Conservation (phyloP, 176 grass and related monocot genomes). For the Phoenix roebelenii region DNA sequence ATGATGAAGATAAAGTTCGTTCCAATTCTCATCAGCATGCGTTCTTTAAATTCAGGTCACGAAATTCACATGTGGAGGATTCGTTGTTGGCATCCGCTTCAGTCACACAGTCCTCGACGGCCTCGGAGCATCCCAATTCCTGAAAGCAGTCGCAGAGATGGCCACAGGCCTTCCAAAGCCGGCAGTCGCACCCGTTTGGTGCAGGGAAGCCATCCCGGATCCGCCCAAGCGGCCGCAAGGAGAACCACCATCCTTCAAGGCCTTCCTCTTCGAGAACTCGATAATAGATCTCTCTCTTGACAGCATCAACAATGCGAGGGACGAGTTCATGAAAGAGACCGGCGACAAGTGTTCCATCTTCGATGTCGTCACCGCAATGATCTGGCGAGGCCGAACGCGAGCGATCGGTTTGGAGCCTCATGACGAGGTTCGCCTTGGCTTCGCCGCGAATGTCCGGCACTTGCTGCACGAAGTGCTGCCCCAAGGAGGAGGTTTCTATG, state of each 20-base stretch:
- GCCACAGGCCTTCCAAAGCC: constrained; percentile 35
- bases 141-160: constrained; percentile 58
- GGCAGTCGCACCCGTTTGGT: constrained; percentile 42
- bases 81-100: constrained; percentile 44
- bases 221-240: constrained; percentile 38
- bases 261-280: constrained; percentile 40
- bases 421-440: constrained; percentile 29
- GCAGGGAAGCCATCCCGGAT: constrained; percentile 44
- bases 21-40: neutral
- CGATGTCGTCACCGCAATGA: constrained; percentile 55
- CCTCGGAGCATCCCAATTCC: constrained; percentile 41
- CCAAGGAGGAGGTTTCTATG: constrained; percentile 50
- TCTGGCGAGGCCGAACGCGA: constrained; percentile 44
- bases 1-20: neutral
- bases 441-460: constrained; percentile 50
- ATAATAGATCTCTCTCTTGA: constrained; percentile 50
- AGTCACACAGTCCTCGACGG: constrained; percentile 64
- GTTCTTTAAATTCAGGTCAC: constrained; percentile 33
- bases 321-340: constrained; percentile 28
- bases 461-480: constrained; percentile 42
- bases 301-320: constrained; percentile 40
- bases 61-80: constrained; percentile 55
- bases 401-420: constrained; percentile 31
- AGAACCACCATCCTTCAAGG: constrained; percentile 26
- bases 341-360: constrained; percentile 59